These are phyloP conservation scores for Stenogyne calaminthoides DNA, from an alignment of 305 asterid species.

Conservation along the genomic window DNA sequence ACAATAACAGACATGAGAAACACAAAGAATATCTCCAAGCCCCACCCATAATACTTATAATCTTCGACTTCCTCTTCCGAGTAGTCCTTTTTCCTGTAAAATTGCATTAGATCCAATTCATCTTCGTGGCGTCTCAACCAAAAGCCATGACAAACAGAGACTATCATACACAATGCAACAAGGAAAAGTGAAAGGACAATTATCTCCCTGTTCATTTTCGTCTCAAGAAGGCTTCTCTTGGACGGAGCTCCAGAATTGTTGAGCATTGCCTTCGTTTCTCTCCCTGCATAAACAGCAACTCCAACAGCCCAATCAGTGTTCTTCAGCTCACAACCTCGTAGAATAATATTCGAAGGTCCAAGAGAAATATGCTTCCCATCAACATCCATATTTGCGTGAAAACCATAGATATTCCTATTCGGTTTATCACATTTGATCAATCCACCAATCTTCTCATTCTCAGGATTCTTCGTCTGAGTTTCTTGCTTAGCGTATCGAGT, in stretches of 20 bases:
- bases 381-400: constrained; percentile 81
- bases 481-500: constrained; percentile 98
- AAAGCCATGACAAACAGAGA: constrained; percentile 70
- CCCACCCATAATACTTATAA: constrained; percentile 74
- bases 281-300: constrained; percentile 88
- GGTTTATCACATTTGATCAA: constrained; percentile 94
- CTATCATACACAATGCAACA: constrained; percentile 51
- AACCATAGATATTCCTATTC: constrained; percentile 90
- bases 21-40: constrained; percentile 80
- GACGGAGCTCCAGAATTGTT: constrained; percentile 96
- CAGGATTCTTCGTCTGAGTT: constrained; percentile 64
- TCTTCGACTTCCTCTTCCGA: constrained; percentile 42
- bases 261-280: constrained; percentile 97
- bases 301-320: constrained; percentile 91
- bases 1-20: constrained; percentile 96
- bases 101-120: constrained; percentile 64
- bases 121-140: constrained; percentile 76
- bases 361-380: constrained; percentile 88
- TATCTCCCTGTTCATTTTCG: constrained; percentile 74
- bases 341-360: constrained; percentile 90
- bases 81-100: constrained; percentile 66
- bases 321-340: constrained; percentile 96
- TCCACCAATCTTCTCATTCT: constrained; percentile 53
- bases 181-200: constrained; percentile 74
- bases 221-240: constrained; percentile 80